A percentile compares a stretch with the other conserved stretches of the same genome.
These are phyloP conservation scores for Aspergillus arachidicola DNA, from an alignment of 2,329 filamentous ascomycete genomes.

Conservation along the genomic window DNA sequence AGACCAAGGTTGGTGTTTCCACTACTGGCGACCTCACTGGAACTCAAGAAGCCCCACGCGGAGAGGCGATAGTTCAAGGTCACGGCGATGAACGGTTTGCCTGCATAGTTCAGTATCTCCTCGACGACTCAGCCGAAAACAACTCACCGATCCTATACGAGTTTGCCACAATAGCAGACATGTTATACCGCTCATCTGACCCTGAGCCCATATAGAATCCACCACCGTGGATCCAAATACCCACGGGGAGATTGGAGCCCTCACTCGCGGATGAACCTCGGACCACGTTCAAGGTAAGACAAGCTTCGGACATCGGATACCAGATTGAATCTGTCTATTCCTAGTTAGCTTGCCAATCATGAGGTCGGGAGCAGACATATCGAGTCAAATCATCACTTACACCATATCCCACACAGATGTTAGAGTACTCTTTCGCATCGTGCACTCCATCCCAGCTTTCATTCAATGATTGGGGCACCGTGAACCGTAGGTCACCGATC, in stretches of 20 bases:
- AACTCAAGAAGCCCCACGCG: slow-evolving; percentile 57
- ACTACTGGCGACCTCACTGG: slow-evolving; percentile 43
- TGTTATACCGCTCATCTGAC: slow-evolving; percentile 62
- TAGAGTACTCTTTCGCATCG: slow-evolving; percentile 50
- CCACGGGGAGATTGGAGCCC: slow-evolving; percentile 54
- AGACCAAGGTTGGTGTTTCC: slow-evolving; percentile 61
- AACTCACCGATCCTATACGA: slow-evolving; percentile 49
- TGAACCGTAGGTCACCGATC: slow-evolving; percentile 56
- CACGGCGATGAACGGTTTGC: slow-evolving; percentile 57
- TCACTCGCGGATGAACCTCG: slow-evolving; percentile 47
- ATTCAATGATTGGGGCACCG: slow-evolving; percentile 53
- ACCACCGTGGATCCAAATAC: slow-evolving; percentile 65
- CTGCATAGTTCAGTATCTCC: slow-evolving; percentile 14
- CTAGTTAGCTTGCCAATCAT: neutral
- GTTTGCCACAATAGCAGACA: slow-evolving; percentile 61
- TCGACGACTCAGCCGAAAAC: no score
- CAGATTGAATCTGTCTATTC: slow-evolving; percentile 36
- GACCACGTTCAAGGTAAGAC: slow-evolving; percentile 64
- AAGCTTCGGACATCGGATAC: slow-evolving; percentile 55
- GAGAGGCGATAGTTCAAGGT: slow-evolving; percentile 58
- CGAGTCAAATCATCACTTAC: slow-evolving; percentile 28
- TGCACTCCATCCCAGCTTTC: slow-evolving; percentile 45
- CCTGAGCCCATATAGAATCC: slow-evolving; percentile 55
- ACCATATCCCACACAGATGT: slow-evolving; percentile 56
- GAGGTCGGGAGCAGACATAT: neutral